A percentile compares a stretch with the other conserved stretches of the same genome.
Conservation (phyloP, 345 rosid species). For the Toxicodendron radicans region DNA sequence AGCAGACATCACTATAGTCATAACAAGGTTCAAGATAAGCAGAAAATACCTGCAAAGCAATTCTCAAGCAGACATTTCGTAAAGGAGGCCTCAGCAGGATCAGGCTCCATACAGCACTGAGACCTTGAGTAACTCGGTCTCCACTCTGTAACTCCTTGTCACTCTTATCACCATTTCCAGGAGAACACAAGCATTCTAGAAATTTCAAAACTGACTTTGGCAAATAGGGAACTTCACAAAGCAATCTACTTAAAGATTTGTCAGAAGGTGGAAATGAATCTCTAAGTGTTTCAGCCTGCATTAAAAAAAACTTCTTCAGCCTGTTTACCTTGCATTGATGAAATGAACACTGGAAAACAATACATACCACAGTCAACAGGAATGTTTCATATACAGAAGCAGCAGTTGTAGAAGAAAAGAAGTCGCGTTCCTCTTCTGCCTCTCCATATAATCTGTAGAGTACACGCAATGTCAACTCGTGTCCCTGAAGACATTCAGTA, state of each 20-base stretch:
- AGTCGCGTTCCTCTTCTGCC: slow-evolving; percentile 94
- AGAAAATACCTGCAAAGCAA: slow-evolving; percentile 84
- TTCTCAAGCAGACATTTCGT: slow-evolving; percentile 79
- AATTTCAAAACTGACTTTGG: slow-evolving; percentile 80
- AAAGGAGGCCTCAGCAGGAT: slow-evolving; percentile 83
- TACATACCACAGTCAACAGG: slow-evolving; percentile 75
- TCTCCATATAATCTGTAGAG: slow-evolving; percentile 91
- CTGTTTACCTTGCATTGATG: slow-evolving; percentile 15
- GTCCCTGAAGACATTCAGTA: slow-evolving; percentile 81
- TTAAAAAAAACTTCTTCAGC: slow-evolving; percentile 18
- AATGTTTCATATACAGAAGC: slow-evolving; percentile 84
- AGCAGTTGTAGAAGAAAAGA: slow-evolving; percentile 89
- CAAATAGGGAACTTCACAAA: slow-evolving; percentile 87
- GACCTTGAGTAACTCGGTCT: slow-evolving; percentile 98
- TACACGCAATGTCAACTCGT: slow-evolving; percentile 94
- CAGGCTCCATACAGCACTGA: slow-evolving; percentile 89
- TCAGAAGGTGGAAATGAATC: slow-evolving; percentile 98
- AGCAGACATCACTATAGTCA: slow-evolving; percentile 2
- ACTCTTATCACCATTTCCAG: slow-evolving; percentile 53
- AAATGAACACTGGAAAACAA: slow-evolving; percentile 22
- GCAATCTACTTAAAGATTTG: slow-evolving; percentile 90
- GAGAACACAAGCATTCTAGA: slow-evolving; percentile 80
- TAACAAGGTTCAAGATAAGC: not conserved
- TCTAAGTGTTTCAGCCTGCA: slow-evolving; percentile 89
- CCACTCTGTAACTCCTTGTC: slow-evolving; percentile 73